Conservation (phyloP, 78 protist species). For the Protostelium mycophagum region DNA sequence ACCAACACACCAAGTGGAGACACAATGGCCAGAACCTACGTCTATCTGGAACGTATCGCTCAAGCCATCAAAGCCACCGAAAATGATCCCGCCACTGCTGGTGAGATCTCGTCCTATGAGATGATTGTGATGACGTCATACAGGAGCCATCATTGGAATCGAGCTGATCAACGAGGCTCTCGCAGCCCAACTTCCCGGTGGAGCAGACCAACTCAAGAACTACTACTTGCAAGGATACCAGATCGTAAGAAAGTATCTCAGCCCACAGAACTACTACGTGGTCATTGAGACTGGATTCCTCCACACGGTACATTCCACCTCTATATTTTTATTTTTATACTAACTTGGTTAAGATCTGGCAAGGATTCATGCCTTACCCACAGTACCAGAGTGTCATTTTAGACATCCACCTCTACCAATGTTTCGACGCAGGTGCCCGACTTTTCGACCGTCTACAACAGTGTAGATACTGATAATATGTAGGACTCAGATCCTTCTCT, state of each 20-base stretch:
- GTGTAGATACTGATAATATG: too few relatives aligned
- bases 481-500: neutral
- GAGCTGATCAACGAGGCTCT: neutral
- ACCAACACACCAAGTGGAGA: too few relatives aligned
- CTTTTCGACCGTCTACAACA: too few relatives aligned
- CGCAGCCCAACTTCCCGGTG: neutral
- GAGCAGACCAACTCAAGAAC: neutral
- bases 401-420: neutral
- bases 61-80: neutral
- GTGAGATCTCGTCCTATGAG: too few relatives aligned
- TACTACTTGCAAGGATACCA: neutral
- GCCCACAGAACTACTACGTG: neutral
- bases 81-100: neutral
- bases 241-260: neutral
- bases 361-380: neutral
- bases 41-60: neutral
- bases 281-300: neutral
- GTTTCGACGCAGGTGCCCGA: neutral
- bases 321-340: too few relatives aligned
- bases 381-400: neutral
- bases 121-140: too few relatives aligned
- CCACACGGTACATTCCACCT: too few relatives aligned
- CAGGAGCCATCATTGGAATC: neutral
- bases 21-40: neutral
- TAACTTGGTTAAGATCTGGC: neutral